Evolutionary conservation across 345 rosid genomes (phyloP).

Genomic region (Isatis tinctoria): DNA sequence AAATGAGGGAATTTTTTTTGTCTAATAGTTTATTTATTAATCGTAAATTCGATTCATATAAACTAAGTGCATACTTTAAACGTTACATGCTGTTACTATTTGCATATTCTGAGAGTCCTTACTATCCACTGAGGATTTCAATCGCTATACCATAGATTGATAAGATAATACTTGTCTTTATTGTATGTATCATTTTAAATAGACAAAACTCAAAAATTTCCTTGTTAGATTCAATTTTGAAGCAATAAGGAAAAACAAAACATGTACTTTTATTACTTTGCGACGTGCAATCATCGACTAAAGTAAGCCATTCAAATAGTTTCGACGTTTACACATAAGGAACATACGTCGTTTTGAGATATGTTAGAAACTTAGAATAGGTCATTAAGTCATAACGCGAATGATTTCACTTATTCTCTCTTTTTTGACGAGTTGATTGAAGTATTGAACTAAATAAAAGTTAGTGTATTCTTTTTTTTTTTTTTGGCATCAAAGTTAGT

Average conservation of each 20-base stretch:
- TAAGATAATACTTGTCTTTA: too few relatives aligned
- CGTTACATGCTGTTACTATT: not conserved
- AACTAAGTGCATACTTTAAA: not conserved
- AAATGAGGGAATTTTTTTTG: too few relatives aligned
- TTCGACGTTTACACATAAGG: not conserved
- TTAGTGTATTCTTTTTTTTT: not conserved
- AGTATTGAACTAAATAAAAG: not conserved
- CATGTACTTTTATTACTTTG: not conserved
- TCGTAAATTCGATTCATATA: not conserved
- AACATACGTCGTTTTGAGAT: not conserved
- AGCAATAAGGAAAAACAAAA: not conserved
- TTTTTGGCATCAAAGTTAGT: too few relatives aligned
- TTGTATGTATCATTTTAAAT: too few relatives aligned
- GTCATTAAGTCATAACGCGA: not conserved
- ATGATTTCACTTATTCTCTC: not conserved
- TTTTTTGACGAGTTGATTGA: conserved; percentile 13
- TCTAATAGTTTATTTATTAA: not conserved
- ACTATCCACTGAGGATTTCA: too few relatives aligned
- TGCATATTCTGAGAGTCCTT: not conserved
- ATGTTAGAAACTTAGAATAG: conserved; percentile 11
- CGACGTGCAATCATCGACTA: conserved; percentile 1
- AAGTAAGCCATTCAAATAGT: not conserved
- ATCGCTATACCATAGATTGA: too few relatives aligned
- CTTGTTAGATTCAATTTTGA: not conserved
- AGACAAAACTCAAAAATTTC: not conserved